Evolutionary conservation across 2,329 filamentous ascomycete species (phyloP).

Genomic region (Ophiocordyceps camponoti-saundersi): DNA sequence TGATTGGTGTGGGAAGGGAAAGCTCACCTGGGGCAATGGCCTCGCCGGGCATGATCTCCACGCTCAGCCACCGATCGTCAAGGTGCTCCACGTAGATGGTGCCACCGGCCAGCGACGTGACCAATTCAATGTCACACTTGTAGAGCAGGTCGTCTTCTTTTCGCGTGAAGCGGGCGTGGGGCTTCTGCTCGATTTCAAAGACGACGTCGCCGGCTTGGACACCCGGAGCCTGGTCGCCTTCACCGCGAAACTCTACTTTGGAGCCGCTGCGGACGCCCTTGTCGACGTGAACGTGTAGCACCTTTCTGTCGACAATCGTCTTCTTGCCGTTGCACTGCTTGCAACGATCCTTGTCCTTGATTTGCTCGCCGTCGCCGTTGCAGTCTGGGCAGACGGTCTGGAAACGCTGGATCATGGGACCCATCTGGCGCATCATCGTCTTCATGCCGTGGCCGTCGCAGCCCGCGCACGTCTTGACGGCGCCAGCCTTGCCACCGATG

Average conservation of each 20-base stretch:
- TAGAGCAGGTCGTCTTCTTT: conserved; percentile 95
- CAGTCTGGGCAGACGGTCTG: conserved; percentile 98
- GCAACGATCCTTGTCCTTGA: conserved; percentile 95
- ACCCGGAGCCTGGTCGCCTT: conserved; percentile 90
- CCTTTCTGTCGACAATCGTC: conserved; percentile 92
- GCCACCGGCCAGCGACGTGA: conserved; percentile 86
- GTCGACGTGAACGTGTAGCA: conserved; percentile 95
- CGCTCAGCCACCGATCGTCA: conserved; percentile 88
- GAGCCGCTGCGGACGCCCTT: conserved; percentile 83
- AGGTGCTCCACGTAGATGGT: conserved; percentile 88
- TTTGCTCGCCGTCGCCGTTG: conserved; percentile 90
- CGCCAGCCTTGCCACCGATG: conserved; percentile 88
- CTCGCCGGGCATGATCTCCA: conserved; percentile 86
- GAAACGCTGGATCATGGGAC: conserved; percentile 99
- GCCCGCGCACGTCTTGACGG: conserved; percentile 81
- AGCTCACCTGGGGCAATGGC: conserved; percentile 77
- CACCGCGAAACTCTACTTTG: conserved; percentile 92
- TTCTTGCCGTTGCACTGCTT: conserved; percentile 96
- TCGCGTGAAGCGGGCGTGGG: conserved; percentile 85
- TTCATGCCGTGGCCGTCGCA: conserved; percentile 96
- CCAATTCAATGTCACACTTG: conserved; percentile 85
- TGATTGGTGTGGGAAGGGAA: not conserved
- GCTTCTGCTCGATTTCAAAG: conserved; percentile 98
- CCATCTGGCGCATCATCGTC: conserved; percentile 99
- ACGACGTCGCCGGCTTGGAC: conserved; percentile 90